phyloP scores from a whole-genome alignment of 2,329 filamentous ascomycete species.

The Hymenoscyphus linearis region DNA sequence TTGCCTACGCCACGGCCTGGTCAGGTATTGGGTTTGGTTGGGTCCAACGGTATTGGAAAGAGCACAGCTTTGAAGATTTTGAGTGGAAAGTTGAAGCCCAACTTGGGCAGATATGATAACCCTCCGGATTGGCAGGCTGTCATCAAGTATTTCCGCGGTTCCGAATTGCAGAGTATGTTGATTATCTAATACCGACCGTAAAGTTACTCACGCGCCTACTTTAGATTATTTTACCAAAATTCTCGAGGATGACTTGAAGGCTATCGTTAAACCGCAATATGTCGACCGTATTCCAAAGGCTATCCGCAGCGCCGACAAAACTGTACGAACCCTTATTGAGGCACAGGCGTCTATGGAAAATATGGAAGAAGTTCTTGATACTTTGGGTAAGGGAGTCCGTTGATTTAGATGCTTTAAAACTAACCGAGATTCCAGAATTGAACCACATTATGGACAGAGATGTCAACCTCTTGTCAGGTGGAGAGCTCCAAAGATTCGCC shows the following conservation, averaged over 20 bases:
- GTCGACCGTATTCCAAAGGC: conserved; percentile 97
- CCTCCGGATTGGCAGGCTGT: conserved; percentile 99
- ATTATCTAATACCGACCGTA: not conserved
- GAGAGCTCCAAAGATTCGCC: conserved; percentile 96
- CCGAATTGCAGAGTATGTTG: conserved; percentile 84
- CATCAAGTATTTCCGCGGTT: conserved; percentile 95
- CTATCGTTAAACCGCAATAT: conserved; percentile 95
- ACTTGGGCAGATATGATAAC: conserved; percentile 90
- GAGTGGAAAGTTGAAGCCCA: conserved; percentile 97
- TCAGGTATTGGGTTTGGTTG: conserved; percentile 91
- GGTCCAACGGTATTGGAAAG: conserved; percentile 99
- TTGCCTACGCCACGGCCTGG: conserved; percentile 93
- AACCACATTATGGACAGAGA: conserved; percentile 89
- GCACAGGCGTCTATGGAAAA: conserved; percentile 73
- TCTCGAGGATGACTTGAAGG: conserved; percentile 93
- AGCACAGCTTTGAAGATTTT: conserved; percentile 99
- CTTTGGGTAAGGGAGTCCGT: conserved; percentile 50
- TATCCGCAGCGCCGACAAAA: conserved; percentile 74
- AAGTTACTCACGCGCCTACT: conserved; percentile 9
- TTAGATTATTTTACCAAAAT: conserved; percentile 98
- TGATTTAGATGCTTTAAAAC: not conserved
- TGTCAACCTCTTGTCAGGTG: conserved; percentile 84
- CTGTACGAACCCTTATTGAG: conserved; percentile 73
- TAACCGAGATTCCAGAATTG: conserved; percentile 52
- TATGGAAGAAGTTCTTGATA: conserved; percentile 73